Base-by-base conservation (phyloP, 208 protist species). In the Wallacemonas sp. region DNA sequence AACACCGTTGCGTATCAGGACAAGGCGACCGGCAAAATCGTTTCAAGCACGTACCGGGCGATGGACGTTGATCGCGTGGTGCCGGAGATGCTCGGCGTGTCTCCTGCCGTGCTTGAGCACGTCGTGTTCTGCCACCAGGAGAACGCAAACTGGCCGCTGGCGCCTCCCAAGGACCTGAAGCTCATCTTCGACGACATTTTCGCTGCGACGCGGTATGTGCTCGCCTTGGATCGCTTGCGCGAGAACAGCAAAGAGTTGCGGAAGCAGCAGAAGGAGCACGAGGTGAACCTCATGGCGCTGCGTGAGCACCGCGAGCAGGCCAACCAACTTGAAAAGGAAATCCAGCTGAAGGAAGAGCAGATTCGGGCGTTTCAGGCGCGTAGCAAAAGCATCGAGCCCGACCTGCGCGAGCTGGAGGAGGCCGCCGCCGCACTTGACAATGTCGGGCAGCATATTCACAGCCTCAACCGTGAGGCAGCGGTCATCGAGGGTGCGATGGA, bases 131-230 rank as follows among this genome's bases (percentile, higher is more conserved):
- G 96, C 54, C 97, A 98, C 59, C 97, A 99, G 73, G 98, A 99
- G 67, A 97, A 99, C 24, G 96, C 90, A 45, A 98, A 98, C 79
- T 99, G 98, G 98, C 98, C 98, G 0, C 74, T 99, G 4, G 73
- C 69, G 1, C 86, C 98, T 3, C 83, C 89, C 15, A 87, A 89
- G 42, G 87, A 91, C n/a, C 78, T 99, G 33, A 99, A 99, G 71
- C 88, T 95, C 19, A 98, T 98, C 66, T 99, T 99, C 77, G 98
- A 99, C 77, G 97, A 98, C 60, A 99, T 99, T 37, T 99, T 99
- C 83, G 83, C 94, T 24, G 87, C 98, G 0, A 99, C 98, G 1
- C 85, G 91, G 6, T 98, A 98, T 68, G 93, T 93, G 15, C 76
- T 92, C 9, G 93, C 93, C 15, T 73, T 97, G 13, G 92, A 98